phyloP scores from a whole-genome alignment of 176 grass and related monocot genomes.

The Phoenix roebelenii region DNA sequence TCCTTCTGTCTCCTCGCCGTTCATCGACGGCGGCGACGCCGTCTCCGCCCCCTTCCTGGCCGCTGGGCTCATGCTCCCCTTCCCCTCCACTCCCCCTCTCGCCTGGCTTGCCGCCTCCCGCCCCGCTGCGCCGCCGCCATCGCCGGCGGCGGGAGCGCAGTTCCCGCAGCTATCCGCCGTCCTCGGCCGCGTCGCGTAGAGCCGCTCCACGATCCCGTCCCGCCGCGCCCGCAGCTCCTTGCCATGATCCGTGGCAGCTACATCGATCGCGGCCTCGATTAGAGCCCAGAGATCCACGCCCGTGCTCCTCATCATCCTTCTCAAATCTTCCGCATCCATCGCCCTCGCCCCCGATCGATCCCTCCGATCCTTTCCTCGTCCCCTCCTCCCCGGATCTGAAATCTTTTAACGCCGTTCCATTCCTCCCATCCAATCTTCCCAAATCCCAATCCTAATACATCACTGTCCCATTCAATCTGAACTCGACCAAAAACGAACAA shows the following conservation, averaged over 20 bases:
- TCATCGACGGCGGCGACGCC: constrained; percentile 3
- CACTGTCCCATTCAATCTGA: no score
- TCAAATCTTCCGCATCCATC: constrained; percentile 51
- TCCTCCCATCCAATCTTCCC: no score
- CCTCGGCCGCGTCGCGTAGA: constrained; percentile 21
- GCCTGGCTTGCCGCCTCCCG: no score
- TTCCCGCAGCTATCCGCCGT: constrained; percentile 25
- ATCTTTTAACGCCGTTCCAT: no score
- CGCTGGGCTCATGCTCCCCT: constrained; percentile 1
- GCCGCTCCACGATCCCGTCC: constrained; percentile 62
- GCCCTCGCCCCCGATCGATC: background rate
- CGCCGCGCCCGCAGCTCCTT: constrained; percentile 55
- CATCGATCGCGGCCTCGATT: constrained; percentile 51
- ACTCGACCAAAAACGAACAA: no score
- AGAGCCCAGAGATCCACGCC: constrained; percentile 65
- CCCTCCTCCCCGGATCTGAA: background rate
- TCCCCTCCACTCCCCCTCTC: background rate
- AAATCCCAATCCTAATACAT: no score
- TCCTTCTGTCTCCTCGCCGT: constrained; percentile 1
- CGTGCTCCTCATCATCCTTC: constrained; percentile 29
- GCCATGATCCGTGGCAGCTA: constrained; percentile 37
- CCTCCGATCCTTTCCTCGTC: background rate
- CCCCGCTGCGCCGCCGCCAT: no score
- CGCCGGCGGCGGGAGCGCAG: constrained; percentile 20
- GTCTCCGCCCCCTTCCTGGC: constrained; percentile 20